Conservation (phyloP, 2,329 filamentous ascomycete species). For the Coniochaeta hoffmannii region DNA sequence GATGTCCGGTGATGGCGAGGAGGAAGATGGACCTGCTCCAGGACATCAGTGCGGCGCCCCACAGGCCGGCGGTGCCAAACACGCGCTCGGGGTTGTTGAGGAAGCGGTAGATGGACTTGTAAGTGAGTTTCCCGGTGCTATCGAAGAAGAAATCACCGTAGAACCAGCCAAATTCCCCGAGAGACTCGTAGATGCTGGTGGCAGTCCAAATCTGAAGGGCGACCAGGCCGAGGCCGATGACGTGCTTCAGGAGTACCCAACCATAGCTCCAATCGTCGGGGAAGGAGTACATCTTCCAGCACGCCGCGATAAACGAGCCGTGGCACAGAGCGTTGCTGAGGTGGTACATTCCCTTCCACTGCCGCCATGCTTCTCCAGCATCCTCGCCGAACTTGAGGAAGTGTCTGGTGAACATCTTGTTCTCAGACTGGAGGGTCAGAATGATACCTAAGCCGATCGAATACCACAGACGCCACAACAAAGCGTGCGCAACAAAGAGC, state of each 20-base stretch:
- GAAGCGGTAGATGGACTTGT: conserved; percentile 96
- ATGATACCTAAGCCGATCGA: conserved; percentile 80
- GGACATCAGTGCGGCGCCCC: conserved; percentile 90
- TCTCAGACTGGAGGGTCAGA: conserved; percentile 75
- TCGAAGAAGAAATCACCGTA: conserved; percentile 99
- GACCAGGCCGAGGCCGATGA: conserved; percentile 73
- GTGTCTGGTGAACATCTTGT: conserved; percentile 93
- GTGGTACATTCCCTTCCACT: conserved; percentile 96
- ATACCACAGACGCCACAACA: conserved; percentile 86
- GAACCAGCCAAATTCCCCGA: conserved; percentile 98
- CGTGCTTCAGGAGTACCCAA: conserved; percentile 78
- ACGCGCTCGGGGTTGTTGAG: conserved; percentile 96
- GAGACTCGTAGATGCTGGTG: conserved; percentile 85
- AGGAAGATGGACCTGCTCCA: conserved; percentile 82
- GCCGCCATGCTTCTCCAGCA: conserved; percentile 85
- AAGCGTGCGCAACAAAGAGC: conserved; percentile 73
- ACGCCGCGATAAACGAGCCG: conserved; percentile 78
- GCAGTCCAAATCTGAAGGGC: conserved; percentile 89
- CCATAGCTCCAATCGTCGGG: conserved; percentile 82
- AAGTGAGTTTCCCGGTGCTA: conserved; percentile 78
- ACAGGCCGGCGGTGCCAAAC: conserved; percentile 87
- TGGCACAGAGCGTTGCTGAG: conserved; percentile 88
- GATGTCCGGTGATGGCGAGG: conserved; percentile 77
- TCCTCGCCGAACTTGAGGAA: conserved; percentile 96
- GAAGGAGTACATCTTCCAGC: conserved; percentile 93